These are phyloP conservation scores for Xanthoparmelia taractica DNA, from an alignment of 495 filamentous ascomycete genomes.

Conservation along the genomic window DNA sequence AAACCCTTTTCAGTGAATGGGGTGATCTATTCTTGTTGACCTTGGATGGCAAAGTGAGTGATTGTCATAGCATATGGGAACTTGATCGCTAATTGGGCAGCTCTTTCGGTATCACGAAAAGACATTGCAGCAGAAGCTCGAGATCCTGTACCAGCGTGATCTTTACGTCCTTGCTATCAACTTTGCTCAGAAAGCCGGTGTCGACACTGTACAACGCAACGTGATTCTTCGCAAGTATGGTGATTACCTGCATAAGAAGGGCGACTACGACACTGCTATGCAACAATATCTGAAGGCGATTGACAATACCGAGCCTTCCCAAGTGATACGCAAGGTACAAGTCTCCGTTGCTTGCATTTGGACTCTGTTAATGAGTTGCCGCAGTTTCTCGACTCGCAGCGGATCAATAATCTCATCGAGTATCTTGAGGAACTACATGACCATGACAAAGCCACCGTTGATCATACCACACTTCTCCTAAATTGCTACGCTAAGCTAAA, in stretches of 20 bases:
- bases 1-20: slow-evolving; percentile 78
- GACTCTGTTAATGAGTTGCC: slow-evolving; percentile 21
- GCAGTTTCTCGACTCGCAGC: slow-evolving; percentile 86
- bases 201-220: slow-evolving; percentile 72
- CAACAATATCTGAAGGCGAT: slow-evolving; percentile 95
- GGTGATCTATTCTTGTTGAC: slow-evolving; percentile 82
- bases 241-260: slow-evolving; percentile 90
- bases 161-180: slow-evolving; percentile 88
- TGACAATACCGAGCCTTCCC: slow-evolving; percentile 87
- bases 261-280: slow-evolving; percentile 95
- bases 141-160: slow-evolving; percentile 90
- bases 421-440: slow-evolving; percentile 96
- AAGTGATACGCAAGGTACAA: slow-evolving; percentile 79
- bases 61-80: background rate
- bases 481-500: slow-evolving; percentile 98
- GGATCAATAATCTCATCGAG: slow-evolving; percentile 95
- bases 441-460: slow-evolving; percentile 85
- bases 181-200: slow-evolving; percentile 78
- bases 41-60: slow-evolving; percentile 74
- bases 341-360: slow-evolving; percentile 3
- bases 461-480: slow-evolving; percentile 87
- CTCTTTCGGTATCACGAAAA: slow-evolving; percentile 90
- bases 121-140: slow-evolving; percentile 78
- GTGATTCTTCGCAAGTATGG: slow-evolving; percentile 90
- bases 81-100: slow-evolving; percentile 36